Evolutionary conservation across 768 basidiomycete genomes (phyloP).

Genomic region (Tremella fuciformis): DNA sequence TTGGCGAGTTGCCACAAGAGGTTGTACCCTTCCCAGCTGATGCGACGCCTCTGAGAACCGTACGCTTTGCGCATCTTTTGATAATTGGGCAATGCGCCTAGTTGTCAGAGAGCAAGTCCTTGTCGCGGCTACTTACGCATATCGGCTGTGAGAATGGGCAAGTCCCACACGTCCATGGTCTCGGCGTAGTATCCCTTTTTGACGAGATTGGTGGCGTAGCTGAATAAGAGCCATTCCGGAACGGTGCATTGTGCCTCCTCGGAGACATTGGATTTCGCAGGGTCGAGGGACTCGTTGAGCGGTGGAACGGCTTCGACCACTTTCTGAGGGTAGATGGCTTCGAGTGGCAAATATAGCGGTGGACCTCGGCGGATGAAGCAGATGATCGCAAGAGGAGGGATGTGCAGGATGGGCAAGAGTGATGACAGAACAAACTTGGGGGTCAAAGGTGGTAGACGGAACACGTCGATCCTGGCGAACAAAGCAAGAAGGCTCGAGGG

Average conservation of each 20-base stretch:
- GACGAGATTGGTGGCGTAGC: constrained; percentile 81
- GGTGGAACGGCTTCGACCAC: constrained; percentile 32
- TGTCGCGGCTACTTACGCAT: constrained; percentile 58
- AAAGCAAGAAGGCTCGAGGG: constrained; percentile 14
- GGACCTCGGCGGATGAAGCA: constrained; percentile 68
- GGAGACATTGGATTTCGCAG: constrained; percentile 71
- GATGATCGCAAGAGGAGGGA: constrained; percentile 55
- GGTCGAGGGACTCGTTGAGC: constrained; percentile 29
- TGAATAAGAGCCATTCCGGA: constrained; percentile 66
- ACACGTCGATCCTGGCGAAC: constrained; percentile 18
- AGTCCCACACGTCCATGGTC: constrained; percentile 78
- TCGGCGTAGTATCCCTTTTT: constrained; percentile 72
- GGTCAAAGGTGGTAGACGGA: constrained; percentile 11
- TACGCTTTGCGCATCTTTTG: constrained; percentile 36
- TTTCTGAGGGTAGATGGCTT: constrained; percentile 64
- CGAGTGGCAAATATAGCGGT: constrained; percentile 67
- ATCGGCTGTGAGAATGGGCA: constrained; percentile 72
- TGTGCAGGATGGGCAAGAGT: constrained; percentile 38
- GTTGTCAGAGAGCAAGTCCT: background rate
- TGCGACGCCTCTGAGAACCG: constrained; percentile 37
- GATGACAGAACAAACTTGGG: background rate
- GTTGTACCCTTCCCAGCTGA: constrained; percentile 39
- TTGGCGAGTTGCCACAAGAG: constrained; percentile 45
- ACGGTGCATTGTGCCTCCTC: constrained; percentile 55
- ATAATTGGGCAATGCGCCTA: constrained; percentile 41